Evolutionary conservation across 2,329 filamentous ascomycete genomes (phyloP).

Genomic region (Tolypocladium guangdongense): DNA sequence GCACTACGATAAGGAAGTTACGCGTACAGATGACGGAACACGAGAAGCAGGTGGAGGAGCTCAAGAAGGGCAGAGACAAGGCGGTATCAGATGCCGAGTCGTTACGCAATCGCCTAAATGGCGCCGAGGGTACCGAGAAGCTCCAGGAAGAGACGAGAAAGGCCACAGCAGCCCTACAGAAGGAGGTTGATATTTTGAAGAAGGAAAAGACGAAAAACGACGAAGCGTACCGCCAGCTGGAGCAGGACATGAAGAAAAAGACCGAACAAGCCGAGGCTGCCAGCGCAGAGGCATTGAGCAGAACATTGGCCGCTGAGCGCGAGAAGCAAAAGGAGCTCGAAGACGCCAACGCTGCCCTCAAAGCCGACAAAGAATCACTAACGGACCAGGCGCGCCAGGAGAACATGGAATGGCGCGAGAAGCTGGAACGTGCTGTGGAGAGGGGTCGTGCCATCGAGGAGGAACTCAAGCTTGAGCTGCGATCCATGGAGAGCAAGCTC

Average conservation of each 20-base stretch:
- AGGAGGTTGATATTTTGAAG: slow-evolving; percentile 23
- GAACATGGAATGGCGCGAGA: slow-evolving; percentile 61
- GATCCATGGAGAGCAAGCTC: slow-evolving; percentile 76
- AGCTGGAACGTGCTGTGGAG: slow-evolving; percentile 62
- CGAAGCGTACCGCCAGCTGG: slow-evolving; percentile 55
- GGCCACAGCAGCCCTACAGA: slow-evolving; percentile 38
- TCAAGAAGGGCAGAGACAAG: slow-evolving; percentile 49
- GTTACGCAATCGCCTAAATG: slow-evolving; percentile 35
- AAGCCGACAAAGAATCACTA: slow-evolving; percentile 67
- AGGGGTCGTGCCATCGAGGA: slow-evolving; percentile 56
- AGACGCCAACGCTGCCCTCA: slow-evolving; percentile 50
- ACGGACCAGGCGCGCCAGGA: slow-evolving; percentile 61
- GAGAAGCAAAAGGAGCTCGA: slow-evolving; percentile 44
- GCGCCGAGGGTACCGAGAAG: slow-evolving; percentile 45
- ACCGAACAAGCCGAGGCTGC: slow-evolving; percentile 52
- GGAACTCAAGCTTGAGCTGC: slow-evolving; percentile 68
- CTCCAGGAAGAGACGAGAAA: slow-evolving; percentile 36
- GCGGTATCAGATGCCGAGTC: slow-evolving; percentile 37
- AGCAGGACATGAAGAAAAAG: slow-evolving; percentile 57
- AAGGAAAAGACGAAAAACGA: slow-evolving; percentile 51
- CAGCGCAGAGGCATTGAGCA: slow-evolving; percentile 54
- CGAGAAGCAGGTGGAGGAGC: slow-evolving; percentile 52
- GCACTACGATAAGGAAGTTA: slow-evolving; percentile 74
- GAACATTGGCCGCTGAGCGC: slow-evolving; percentile 57
- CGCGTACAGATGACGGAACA: slow-evolving; percentile 53